phyloP scores from a whole-genome alignment of 805 yeast genomes.

The Candida sphagnicola region DNA sequence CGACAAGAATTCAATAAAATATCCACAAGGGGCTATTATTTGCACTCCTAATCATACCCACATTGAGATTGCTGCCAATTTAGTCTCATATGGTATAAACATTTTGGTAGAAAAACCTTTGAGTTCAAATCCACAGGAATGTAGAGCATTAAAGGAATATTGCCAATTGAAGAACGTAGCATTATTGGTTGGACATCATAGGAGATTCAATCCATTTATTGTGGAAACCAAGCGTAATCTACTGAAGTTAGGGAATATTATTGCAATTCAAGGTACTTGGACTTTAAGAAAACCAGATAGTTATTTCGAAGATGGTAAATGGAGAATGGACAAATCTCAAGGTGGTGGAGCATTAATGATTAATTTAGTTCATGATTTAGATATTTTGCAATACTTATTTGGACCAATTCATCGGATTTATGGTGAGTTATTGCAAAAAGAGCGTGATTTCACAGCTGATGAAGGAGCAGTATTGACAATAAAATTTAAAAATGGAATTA shows the following conservation, averaged over 20 bases:
- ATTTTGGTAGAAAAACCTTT: constrained; percentile 37
- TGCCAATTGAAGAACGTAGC: constrained; percentile 20
- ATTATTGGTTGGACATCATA: constrained; percentile 37
- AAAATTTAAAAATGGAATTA: constrained; percentile 26
- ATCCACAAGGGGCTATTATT: constrained; percentile 36
- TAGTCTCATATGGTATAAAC: constrained; percentile 31
- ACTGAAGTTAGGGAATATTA: constrained; percentile 23
- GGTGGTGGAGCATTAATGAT: constrained; percentile 39
- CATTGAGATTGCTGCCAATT: constrained; percentile 22
- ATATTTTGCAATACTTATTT: constrained; percentile 31
- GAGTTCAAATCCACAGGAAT: constrained; percentile 26
- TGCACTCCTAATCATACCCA: constrained; percentile 42
- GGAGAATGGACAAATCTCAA: constrained; percentile 23
- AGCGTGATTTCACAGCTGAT: constrained; percentile 28
- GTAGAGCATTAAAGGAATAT: constrained; percentile 23
- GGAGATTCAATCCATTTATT: constrained; percentile 39
- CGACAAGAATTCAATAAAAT: constrained; percentile 10
- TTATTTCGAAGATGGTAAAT: constrained; percentile 28
- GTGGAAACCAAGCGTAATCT: constrained; percentile 27
- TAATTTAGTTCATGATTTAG: constrained; percentile 38
- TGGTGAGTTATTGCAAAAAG: constrained; percentile 31
- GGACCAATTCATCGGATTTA: constrained; percentile 35
- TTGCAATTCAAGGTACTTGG: constrained; percentile 40
- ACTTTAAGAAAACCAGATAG: constrained; percentile 29
- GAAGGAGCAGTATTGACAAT: constrained; percentile 36